phyloP scores from a whole-genome alignment of 1,139 yeast species.

The Suhomyces bribrorum region DNA sequence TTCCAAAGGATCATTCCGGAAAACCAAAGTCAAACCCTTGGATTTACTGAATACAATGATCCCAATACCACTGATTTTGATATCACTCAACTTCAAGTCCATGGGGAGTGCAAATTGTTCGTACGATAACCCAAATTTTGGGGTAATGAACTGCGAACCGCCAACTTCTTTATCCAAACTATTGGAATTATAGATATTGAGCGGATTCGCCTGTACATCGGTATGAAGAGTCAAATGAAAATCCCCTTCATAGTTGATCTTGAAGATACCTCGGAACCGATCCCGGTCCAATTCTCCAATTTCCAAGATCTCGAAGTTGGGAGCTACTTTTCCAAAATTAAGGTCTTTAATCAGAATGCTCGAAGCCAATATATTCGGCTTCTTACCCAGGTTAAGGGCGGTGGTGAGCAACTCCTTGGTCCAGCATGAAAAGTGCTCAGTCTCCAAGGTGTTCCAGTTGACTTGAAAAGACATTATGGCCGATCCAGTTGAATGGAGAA shows the following conservation, averaged over 20 bases:
- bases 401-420: conserved; percentile 71
- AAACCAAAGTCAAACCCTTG: conserved; percentile 82
- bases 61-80: conserved; percentile 76
- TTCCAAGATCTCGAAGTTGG: conserved; percentile 77
- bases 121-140: conserved; percentile 65
- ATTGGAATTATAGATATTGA: conserved; percentile 64
- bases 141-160: conserved; percentile 52
- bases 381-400: conserved; percentile 73
- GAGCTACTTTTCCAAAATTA: conserved; percentile 76
- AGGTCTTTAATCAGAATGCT: conserved; percentile 71
- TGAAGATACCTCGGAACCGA: conserved; percentile 82
- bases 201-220: conserved; percentile 81
- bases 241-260: conserved; percentile 77
- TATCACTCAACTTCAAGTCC: conserved; percentile 71
- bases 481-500: background rate
- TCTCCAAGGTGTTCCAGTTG: conserved; percentile 77
- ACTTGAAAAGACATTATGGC: conserved; percentile 70
- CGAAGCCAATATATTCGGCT: conserved; percentile 77
- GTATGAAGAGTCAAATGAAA: conserved; percentile 79
- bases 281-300: conserved; percentile 83
- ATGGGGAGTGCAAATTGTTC: conserved; percentile 77
- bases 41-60: conserved; percentile 80
- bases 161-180: conserved; percentile 42
- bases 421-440: conserved; percentile 64
- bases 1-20: conserved; percentile 85